Base-by-base conservation (phyloP, 305 asterid species). In the Striga hermonthica region DNA sequence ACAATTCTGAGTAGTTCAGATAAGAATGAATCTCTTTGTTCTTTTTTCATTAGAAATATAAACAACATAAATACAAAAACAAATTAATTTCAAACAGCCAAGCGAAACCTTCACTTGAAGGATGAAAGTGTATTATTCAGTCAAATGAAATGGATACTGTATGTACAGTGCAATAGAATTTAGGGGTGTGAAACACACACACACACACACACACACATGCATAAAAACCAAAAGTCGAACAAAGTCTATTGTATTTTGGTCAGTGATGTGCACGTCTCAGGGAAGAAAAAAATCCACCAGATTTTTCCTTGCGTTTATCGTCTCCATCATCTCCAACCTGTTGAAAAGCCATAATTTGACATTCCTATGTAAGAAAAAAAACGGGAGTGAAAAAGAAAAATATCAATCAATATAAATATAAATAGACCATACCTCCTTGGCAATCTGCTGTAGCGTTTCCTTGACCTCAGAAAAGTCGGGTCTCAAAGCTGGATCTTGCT, bases 391-490 rank as follows among this genome's bases (percentile, higher is more conserved):
- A 6, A 8, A 0, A 49, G 15, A 14, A 14, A 49, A 13, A 15
- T 49, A 49, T 49, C 7, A 12, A 49, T 3, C 13, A 49, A 49
- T 7, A 49, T 12, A n/a, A 6, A 9, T 4, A 52, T 56, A n/a
- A n/a, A n/a, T n/a, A n/a, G n/a, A n/a, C n/a, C n/a, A 5, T 80
- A 91, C 98, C 98, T 89, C 98, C 78, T 89, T 84, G 3, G 80
- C 73, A 54, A 85, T 71, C 69, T 81, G 84, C 76, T 78, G 82
- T 68, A 87, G 71, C 41, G 73, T 77, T 72, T 82, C 95, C 59
- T 81, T 86, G 64, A 91, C 75, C 66, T 87, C 98, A 13, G 89
- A 72, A 57, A 91, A 91, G 79, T 91, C 89, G 0, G 97, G 97
- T 79, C 97, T 85, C 73, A 66, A 62, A 31, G 86, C 72, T 55